Evolutionary conservation across 2,329 filamentous ascomycete species (phyloP), one percentile per base, ranked within the genome.

Genomic region (Fusarium albosuccineum): DNA sequence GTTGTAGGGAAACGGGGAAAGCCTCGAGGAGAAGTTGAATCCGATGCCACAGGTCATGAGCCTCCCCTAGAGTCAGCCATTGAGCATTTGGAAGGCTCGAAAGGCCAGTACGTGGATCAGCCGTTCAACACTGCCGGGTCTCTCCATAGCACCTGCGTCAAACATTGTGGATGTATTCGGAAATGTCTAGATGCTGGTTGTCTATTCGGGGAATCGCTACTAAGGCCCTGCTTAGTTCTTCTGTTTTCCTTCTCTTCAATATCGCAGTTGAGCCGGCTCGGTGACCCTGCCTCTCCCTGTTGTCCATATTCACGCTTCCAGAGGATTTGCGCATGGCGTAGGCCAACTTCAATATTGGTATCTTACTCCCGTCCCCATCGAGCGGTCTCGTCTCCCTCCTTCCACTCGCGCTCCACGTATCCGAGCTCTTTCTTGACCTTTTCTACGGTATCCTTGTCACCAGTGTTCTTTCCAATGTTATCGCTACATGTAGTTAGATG

Each of bases 391-490:
- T 97, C 92, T 9, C 93, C 94, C 6, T 89, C 90, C 59, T 86
- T 85, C 94, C 96, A 97, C 29, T 88, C 84, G 71, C 91, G 91
- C 81, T 98, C 95, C 5, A 91, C 85, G 75, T 99, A 98, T 0
- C 94, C 94, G 41, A 97, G 85, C 66, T 91, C 86, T 73, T 87
- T 85, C 86, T 99, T 99, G 65, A 98, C 94, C 69, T 90, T 88
- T 58, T 89, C 84, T 0, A 99, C 92, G 1, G 91, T 92, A 17
- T 85, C 85, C 72, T 89, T 88, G 75, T 97, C 91, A 8, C 96
- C 96, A 0, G 94, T 98, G 75, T 99, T 99, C 85, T 99, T 99
- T 45, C 94, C 88, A 68, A 91, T 86, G 75, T 98, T 97, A 78
- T 95, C 91, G 67, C 86, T 87, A 17, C 8, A 17, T 4, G 10